Conservation (phyloP, 129 eudicot genomes). For the Tagetes patula region DNA sequence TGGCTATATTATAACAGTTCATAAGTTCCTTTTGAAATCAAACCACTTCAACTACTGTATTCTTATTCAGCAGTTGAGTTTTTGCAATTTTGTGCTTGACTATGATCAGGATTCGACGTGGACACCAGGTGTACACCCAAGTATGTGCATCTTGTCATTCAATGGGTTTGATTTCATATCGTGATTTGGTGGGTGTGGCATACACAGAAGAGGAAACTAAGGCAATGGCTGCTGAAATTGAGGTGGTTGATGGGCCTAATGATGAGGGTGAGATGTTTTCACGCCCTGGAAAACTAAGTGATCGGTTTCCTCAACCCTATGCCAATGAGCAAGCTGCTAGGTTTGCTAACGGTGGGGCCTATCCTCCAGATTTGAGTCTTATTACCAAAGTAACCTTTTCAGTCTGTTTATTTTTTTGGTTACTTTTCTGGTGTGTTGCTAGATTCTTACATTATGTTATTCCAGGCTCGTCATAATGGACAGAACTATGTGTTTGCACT, state of each 20-base stretch:
- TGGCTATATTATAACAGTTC: too few relatives aligned
- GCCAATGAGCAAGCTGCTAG: constrained; percentile 84
- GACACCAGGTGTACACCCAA: constrained; percentile 88
- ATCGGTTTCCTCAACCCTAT: constrained; percentile 87
- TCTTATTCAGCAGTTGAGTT: not conserved
- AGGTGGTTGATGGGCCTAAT: constrained; percentile 90
- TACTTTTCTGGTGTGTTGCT: not conserved
- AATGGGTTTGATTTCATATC: constrained; percentile 77
- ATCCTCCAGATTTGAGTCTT: constrained; percentile 89
- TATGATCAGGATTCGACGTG: constrained; percentile 77
- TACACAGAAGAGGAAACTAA: constrained; percentile 91
- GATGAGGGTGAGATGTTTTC: constrained; percentile 95
- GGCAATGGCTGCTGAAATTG: constrained; percentile 95
- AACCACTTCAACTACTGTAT: too few relatives aligned
- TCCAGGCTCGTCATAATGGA: constrained; percentile 86
- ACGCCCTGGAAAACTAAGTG: constrained; percentile 89
- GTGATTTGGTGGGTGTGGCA: constrained; percentile 93
- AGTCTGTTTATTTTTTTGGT: not conserved
- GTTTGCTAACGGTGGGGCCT: constrained; percentile 93
- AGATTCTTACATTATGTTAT: constrained; percentile 2
- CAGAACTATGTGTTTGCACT: constrained; percentile 84
- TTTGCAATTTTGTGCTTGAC: not conserved
- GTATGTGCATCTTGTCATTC: constrained; percentile 97
- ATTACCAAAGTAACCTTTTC: constrained; percentile 62
- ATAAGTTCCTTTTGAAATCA: too few relatives aligned